A percentile compares a stretch with the other conserved stretches of the same genome.
phyloP scores from a whole-genome alignment of 192 early-diverging fungal genomes.

The Rhizoclosmatium sp. region DNA sequence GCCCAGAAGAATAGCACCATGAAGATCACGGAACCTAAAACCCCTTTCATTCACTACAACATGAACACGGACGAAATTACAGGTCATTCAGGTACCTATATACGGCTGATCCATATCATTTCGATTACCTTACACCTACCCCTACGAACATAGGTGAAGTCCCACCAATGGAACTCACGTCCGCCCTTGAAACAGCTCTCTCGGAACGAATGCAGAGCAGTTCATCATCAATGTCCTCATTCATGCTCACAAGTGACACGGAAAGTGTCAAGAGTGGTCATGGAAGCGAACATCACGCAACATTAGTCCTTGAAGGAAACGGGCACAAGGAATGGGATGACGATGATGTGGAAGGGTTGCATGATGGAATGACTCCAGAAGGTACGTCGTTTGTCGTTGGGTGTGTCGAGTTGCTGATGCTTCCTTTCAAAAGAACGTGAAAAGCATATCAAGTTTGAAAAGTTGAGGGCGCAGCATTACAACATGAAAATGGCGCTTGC shows the following conservation, averaged over 20 bases:
- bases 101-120: neutral
- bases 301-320: constrained; percentile 12
- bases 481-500: constrained; percentile 82
- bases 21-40: constrained; percentile 97
- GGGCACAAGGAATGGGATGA: constrained; percentile 37
- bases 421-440: constrained; percentile 30
- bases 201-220: neutral
- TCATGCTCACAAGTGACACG: constrained; percentile 31
- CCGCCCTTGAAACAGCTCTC: constrained; percentile 2
- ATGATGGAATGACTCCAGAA: constrained; percentile 37
- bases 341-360: constrained; percentile 35
- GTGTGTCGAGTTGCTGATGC: neutral
- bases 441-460: constrained; percentile 71
- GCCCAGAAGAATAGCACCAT: constrained; percentile 89
- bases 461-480: constrained; percentile 86
- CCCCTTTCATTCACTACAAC: constrained; percentile 93
- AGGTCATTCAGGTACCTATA: constrained; percentile 51
- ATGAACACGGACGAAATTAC: constrained; percentile 77
- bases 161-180: constrained; percentile 27
- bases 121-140: neutral
- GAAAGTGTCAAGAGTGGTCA: constrained; percentile 11
- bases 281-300: neutral
- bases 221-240: constrained; percentile 7
- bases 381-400: constrained; percentile 15
- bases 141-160: neutral